Evolutionary conservation across 2,329 filamentous ascomycete genomes (phyloP).

Genomic region (Fusarium hainanense): DNA sequence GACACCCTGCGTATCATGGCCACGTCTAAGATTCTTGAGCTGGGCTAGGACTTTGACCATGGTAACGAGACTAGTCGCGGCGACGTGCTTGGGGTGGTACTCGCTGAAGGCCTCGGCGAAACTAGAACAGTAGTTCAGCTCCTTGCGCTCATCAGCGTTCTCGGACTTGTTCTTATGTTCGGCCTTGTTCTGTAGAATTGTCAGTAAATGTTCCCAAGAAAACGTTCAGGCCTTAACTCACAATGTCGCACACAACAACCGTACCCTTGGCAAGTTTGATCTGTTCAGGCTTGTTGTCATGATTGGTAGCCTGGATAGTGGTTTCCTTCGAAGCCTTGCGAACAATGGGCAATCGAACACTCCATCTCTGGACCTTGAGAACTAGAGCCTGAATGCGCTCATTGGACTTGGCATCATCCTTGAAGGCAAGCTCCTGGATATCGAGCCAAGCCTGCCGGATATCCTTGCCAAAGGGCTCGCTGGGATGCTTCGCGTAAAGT

Average conservation of each 20-base stretch:
- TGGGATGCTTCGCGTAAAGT: neutral
- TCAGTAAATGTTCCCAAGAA: rapidly evolving
- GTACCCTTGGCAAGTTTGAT: neutral
- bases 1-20: conserved; percentile 22
- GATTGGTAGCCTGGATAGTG: neutral
- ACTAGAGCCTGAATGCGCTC: neutral
- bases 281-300: neutral
- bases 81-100: conserved; percentile 25
- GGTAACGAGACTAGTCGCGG: conserved; percentile 10
- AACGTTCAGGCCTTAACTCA: neutral
- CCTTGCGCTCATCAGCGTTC: neutral
- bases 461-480: neutral
- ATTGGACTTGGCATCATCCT: neutral
- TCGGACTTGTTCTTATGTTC: neutral
- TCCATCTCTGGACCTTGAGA: neutral
- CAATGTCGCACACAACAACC: conserved; percentile 2
- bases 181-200: neutral
- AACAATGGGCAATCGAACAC: neutral
- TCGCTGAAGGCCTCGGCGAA: conserved; percentile 34
- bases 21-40: conserved; percentile 31
- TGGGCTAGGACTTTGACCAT: conserved; percentile 35
- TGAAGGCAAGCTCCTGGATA: neutral
- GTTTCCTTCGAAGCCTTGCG: neutral
- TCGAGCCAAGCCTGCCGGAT: neutral
- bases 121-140: conserved; percentile 16